Evolutionary conservation across 306 rosid genomes (phyloP).

Genomic region (Abrus pulchellus): DNA sequence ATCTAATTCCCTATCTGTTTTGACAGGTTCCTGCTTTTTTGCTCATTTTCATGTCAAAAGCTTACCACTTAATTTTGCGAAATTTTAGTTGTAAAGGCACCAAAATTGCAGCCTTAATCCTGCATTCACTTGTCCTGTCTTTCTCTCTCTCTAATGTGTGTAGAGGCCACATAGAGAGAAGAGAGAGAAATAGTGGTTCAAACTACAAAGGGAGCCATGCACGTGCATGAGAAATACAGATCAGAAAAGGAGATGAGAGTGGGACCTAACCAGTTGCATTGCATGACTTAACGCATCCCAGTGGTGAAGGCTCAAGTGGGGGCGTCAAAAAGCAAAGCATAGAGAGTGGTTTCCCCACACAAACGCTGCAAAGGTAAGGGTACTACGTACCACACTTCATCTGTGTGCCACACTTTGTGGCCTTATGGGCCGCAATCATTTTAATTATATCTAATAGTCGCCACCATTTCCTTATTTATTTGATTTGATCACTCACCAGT

Average conservation of each 20-base stretch:
- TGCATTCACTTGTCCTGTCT: conserved; percentile 36
- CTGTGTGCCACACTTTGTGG: conserved; percentile 1
- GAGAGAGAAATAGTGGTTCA: conserved; percentile 17
- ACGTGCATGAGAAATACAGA: conserved; percentile 64
- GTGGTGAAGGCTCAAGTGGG: conserved; percentile 28
- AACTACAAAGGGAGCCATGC: conserved; percentile 54
- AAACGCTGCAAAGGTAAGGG: conserved; percentile 1
- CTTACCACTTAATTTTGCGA: conserved; percentile 51
- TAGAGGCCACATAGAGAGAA: conserved; percentile 36
- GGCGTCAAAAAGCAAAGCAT: conserved; percentile 50
- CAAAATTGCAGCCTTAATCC: conserved; percentile 67
- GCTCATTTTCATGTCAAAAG: conserved; percentile 63
- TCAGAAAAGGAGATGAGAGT: conserved; percentile 43
- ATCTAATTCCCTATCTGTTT: conserved; percentile 59
- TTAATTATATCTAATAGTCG: neutral
- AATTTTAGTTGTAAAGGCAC: conserved; percentile 60
- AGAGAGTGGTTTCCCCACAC: conserved; percentile 39
- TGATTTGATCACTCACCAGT: neutral
- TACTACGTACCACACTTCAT: conserved; percentile 32
- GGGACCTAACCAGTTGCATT: conserved; percentile 41
- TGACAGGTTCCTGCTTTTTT: conserved; percentile 59
- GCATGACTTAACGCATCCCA: conserved; percentile 42
- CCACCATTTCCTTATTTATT: neutral
- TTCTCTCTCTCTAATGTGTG: conserved; percentile 4
- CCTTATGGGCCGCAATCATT: conserved; percentile 25